These are phyloP conservation scores for Phaeoacremonium minimum DNA, from an alignment of 2,329 filamentous ascomycete species.

Conservation along the genomic window DNA sequence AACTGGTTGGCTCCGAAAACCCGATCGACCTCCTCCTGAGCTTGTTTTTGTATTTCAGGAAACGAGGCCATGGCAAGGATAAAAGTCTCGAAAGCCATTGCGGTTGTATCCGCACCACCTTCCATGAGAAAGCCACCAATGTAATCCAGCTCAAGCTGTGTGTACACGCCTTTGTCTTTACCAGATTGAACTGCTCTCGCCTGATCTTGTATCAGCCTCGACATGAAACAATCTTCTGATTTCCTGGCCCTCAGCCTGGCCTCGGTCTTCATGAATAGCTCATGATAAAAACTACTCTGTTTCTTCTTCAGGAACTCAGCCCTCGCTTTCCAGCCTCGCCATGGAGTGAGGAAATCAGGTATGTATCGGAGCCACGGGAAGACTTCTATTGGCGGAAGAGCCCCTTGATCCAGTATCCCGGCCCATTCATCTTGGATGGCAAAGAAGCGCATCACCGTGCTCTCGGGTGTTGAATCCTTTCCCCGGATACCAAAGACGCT, in stretches of 20 bases:
- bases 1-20: constrained; percentile 6
- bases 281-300: constrained; percentile 12
- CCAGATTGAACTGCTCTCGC: constrained; percentile 1
- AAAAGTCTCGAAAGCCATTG: constrained; percentile 7
- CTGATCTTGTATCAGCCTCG: constrained; percentile 1
- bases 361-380: constrained; percentile 14
- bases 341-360: constrained; percentile 15
- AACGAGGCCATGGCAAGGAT: constrained; percentile 9
- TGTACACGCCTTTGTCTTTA: constrained; percentile 5
- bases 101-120: constrained; percentile 12
- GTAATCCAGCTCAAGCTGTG: constrained; percentile 10
- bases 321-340: constrained; percentile 12
- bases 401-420: constrained; percentile 6
- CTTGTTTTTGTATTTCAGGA: constrained; percentile 10
- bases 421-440: constrained; percentile 11
- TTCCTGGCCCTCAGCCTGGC: constrained; percentile 7
- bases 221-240: constrained; percentile 11
- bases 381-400: constrained; percentile 12
- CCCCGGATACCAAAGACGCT: constrained; percentile 12
- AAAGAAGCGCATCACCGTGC: constrained; percentile 11
- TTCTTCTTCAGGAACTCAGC: constrained; percentile 4
- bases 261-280: constrained; percentile 8
- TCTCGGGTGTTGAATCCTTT: constrained; percentile 4
- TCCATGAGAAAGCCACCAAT: constrained; percentile 12
- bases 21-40: constrained; percentile 11